These are phyloP conservation scores for Ceratonia siliqua DNA, from an alignment of 306 rosid species.

Conservation along the genomic window DNA sequence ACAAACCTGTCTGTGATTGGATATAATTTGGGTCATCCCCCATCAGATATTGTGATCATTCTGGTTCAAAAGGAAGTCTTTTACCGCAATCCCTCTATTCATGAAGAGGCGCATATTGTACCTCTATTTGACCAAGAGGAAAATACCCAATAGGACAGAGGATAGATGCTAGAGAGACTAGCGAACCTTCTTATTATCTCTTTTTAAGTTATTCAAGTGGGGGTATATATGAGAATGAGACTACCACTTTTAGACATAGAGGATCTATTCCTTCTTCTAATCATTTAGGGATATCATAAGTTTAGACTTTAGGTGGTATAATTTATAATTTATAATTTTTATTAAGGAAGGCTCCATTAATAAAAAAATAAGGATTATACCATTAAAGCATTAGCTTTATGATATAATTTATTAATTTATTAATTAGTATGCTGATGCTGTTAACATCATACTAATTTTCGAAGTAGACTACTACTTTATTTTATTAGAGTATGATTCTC, in stretches of 20 bases:
- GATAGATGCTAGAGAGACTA: constrained; percentile 33
- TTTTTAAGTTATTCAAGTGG: constrained; percentile 52
- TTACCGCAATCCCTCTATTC: constrained; percentile 34
- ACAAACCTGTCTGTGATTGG: constrained; percentile 42
- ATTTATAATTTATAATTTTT: background rate
- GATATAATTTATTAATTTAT: background rate
- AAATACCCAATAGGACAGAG: constrained; percentile 22
- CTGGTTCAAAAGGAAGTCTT: constrained; percentile 14
- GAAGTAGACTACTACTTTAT: background rate
- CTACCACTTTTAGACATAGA: constrained; percentile 41
- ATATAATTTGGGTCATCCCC: constrained; percentile 32
- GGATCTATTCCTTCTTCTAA: constrained; percentile 52
- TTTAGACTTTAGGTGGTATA: constrained; percentile 16
- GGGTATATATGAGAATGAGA: constrained; percentile 39
- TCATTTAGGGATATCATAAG: constrained; percentile 41
- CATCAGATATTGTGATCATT: constrained; percentile 30
- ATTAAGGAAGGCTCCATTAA: background rate
- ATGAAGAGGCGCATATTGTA: constrained; percentile 48
- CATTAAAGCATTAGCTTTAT: constrained; percentile 4
- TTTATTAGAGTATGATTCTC: background rate
- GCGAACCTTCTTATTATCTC: constrained; percentile 23
- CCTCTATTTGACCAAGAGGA: constrained; percentile 13
- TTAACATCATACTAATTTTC: background rate
- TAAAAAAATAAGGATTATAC: background rate
- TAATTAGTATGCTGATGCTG: background rate